These are phyloP conservation scores for Tubosaeta sp. DNA, from an alignment of 768 basidiomycete genomes.

Conservation along the genomic window DNA sequence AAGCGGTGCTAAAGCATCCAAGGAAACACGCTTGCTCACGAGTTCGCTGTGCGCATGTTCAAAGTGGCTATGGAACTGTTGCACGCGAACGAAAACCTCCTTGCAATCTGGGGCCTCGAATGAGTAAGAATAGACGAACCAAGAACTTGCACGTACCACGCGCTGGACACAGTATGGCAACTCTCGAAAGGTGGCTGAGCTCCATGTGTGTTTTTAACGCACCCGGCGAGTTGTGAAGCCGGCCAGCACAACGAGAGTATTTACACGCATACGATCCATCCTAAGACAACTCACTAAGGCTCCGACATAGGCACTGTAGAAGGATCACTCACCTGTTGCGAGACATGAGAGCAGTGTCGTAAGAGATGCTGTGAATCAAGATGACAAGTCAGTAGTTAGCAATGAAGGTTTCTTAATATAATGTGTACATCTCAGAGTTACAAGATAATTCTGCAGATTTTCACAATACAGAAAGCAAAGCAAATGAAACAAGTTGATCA, in stretches of 20 bases:
- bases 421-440: conserved; percentile 5
- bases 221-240: conserved; percentile 15
- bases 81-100: conserved; percentile 21
- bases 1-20: conserved; percentile 16
- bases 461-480: conserved; percentile 5
- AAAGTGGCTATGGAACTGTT: conserved; percentile 25
- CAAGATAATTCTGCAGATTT: conserved; percentile 20
- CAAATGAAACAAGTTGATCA: conserved; percentile 14
- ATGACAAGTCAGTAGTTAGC: conserved; percentile 7
- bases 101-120: conserved; percentile 16
- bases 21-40: conserved; percentile 6
- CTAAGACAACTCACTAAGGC: conserved; percentile 8
- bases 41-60: conserved; percentile 20
- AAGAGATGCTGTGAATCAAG: conserved; percentile 21
- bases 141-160: conserved; percentile 14
- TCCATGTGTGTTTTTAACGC: conserved; percentile 26
- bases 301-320: neutral
- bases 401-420: neutral
- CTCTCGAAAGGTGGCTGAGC: conserved; percentile 29
- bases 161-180: conserved; percentile 24
- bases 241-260: conserved; percentile 27
- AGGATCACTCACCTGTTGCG: conserved; percentile 8
- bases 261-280: conserved; percentile 26
- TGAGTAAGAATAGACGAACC: neutral
- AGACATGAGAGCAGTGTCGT: conserved; percentile 21